phyloP scores from a whole-genome alignment of 352 stramenopile species.

The Globisporangium lucens region DNA sequence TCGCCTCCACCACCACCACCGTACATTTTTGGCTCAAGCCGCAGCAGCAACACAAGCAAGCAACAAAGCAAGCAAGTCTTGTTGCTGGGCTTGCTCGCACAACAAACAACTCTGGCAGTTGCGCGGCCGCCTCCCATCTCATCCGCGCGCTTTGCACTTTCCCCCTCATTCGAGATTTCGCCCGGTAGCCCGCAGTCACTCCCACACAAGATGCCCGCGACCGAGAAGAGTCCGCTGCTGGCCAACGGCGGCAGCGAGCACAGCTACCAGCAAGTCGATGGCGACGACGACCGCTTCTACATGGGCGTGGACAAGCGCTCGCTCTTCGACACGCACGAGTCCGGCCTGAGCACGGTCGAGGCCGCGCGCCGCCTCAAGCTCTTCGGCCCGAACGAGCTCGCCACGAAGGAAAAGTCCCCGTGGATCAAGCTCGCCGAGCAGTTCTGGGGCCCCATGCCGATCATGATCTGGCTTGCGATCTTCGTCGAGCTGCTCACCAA shows the following conservation, averaged over 20 bases:
- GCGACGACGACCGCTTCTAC: conserved; percentile 65
- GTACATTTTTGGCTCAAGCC: background rate
- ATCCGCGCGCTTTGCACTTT: background rate
- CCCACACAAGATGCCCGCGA: conserved; percentile 14
- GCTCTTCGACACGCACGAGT: conserved; percentile 60
- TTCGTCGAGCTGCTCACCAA: conserved; percentile 66
- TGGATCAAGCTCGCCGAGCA: conserved; percentile 64
- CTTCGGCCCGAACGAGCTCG: conserved; percentile 90
- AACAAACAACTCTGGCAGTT: background rate
- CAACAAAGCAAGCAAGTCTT: background rate
- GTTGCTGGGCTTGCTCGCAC: background rate
- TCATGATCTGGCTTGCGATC: conserved; percentile 92
- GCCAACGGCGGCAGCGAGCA: conserved; percentile 32
- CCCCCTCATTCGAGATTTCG: conserved; percentile 16
- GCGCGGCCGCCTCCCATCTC: background rate
- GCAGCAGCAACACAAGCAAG: background rate
- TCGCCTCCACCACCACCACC: background rate
- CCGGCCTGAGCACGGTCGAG: conserved; percentile 81
- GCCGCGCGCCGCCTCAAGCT: conserved; percentile 68
- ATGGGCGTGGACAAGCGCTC: conserved; percentile 80
- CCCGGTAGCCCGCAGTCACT: background rate
- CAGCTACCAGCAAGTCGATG: conserved; percentile 15
- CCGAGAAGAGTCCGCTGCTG: conserved; percentile 63
- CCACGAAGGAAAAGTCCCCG: conserved; percentile 38
- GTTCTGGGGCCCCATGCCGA: conserved; percentile 83